Evolutionary conservation across 768 basidiomycete genomes (phyloP).

Genomic region (Mycena olivaceomarginata): DNA sequence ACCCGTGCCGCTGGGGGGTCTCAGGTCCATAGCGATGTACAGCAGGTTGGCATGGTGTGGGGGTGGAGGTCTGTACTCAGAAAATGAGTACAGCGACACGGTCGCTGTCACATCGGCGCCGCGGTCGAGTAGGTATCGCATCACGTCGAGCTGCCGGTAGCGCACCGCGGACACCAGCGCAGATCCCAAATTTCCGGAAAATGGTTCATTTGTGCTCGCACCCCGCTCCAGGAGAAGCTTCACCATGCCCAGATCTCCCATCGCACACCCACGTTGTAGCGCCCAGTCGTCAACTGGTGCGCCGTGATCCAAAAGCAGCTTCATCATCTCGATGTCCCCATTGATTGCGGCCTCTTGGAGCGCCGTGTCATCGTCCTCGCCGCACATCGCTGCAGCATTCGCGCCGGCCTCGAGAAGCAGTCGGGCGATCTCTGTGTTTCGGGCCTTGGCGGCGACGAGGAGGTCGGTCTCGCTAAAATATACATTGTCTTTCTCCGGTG

Average conservation of each 20-base stretch:
- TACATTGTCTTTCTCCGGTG: background rate
- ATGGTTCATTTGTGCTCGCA: background rate
- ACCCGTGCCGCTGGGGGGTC: background rate
- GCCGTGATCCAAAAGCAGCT: constrained; percentile 17
- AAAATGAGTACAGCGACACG: background rate
- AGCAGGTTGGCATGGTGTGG: constrained; percentile 11
- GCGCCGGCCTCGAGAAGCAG: constrained; percentile 28
- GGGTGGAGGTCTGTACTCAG: background rate
- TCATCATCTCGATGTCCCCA: constrained; percentile 19
- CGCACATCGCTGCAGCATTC: background rate
- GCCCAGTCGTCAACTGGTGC: background rate
- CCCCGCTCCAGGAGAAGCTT: constrained; percentile 13
- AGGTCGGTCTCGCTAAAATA: background rate
- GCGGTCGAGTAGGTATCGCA: constrained; percentile 11
- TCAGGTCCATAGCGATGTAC: constrained; percentile 10
- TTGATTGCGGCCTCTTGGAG: constrained; percentile 1
- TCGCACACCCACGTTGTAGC: constrained; percentile 4
- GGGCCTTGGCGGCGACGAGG: background rate
- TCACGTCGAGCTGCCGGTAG: background rate
- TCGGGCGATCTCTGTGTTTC: background rate
- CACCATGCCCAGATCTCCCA: constrained; percentile 22
- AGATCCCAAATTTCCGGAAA: background rate
- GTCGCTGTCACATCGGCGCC: constrained; percentile 18
- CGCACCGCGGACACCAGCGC: constrained; percentile 12
- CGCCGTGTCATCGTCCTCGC: background rate